Evolutionary conservation across 208 protist genomes (phyloP).

Genomic region (Acanthamoeba triangularis): DNA sequence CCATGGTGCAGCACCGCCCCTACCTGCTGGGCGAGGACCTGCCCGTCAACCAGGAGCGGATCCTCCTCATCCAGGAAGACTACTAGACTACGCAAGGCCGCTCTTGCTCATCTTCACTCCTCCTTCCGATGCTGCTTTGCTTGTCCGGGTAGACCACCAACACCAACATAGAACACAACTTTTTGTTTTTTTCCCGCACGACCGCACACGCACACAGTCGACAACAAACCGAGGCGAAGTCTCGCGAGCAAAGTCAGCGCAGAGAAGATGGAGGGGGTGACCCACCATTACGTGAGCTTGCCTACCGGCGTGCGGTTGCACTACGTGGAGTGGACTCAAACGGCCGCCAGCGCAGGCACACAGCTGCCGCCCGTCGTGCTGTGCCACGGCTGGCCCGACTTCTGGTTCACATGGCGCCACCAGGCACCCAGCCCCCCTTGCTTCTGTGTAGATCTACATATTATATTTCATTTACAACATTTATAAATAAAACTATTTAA

Average conservation of each 20-base stretch:
- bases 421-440: neutral
- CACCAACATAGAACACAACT: no score
- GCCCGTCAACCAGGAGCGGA: constrained; percentile 57
- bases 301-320: constrained; percentile 33
- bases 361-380: neutral
- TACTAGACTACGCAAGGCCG: neutral
- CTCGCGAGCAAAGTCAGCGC: no score
- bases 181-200: no score
- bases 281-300: neutral
- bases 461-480: no score
- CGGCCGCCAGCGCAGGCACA: no score
- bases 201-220: no score
- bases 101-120: neutral
- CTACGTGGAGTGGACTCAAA: constrained; percentile 61
- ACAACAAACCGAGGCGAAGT: no score
- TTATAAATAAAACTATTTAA: no score
- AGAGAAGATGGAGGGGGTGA: constrained; percentile 45
- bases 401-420: constrained; percentile 60
- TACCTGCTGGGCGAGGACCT: constrained; percentile 53
- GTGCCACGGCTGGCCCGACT: constrained; percentile 57
- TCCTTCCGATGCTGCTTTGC: no score
- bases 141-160: no score
- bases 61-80: constrained; percentile 53
- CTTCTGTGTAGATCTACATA: neutral
- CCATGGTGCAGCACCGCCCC: constrained; percentile 53